Percentiles rank a stretch among this genome's conserved stretches.
phyloP scores from a whole-genome alignment of 2,329 filamentous ascomycete genomes.

The Huntiella moniliformis region DNA sequence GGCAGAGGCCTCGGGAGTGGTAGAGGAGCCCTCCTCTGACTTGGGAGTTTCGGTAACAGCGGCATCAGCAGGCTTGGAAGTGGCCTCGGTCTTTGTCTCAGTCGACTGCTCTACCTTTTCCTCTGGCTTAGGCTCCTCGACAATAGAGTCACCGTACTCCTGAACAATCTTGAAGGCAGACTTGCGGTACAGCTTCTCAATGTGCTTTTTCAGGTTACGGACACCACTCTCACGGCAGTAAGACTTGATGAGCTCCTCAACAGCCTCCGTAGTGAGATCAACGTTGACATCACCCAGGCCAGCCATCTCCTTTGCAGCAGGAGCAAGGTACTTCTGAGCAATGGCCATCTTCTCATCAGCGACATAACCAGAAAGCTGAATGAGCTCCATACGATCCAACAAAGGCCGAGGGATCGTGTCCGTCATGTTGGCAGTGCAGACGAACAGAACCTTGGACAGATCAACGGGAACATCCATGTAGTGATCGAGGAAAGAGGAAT shows the following conservation, averaged over 20 bases:
- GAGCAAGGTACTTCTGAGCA: constrained; percentile 78
- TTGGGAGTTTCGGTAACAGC: constrained; percentile 17
- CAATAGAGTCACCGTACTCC: constrained; percentile 73
- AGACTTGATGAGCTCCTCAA: constrained; percentile 93
- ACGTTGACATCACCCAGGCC: constrained; percentile 84
- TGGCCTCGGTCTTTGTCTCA: not conserved
- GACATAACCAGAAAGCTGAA: constrained; percentile 88
- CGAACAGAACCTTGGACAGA: constrained; percentile 90
- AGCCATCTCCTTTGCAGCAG: constrained; percentile 83
- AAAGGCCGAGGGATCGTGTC: constrained; percentile 91
- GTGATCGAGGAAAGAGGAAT: constrained; percentile 91
- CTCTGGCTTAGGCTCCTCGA: constrained; percentile 52
- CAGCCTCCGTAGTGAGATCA: constrained; percentile 66
- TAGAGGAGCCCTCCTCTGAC: constrained; percentile 14
- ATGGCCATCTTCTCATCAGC: constrained; percentile 99
- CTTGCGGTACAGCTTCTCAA: constrained; percentile 97
- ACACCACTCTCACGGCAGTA: constrained; percentile 97
- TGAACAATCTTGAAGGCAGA: constrained; percentile 93
- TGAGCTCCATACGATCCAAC: constrained; percentile 94
- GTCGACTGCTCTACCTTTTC: constrained; percentile 33
- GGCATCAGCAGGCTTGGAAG: constrained; percentile 23
- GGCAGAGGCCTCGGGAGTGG: constrained; percentile 12
- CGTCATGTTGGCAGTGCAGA: constrained; percentile 97
- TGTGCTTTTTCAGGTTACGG: constrained; percentile 96
- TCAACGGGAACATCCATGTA: constrained; percentile 98